A percentile compares a stretch with the other conserved stretches of the same genome.
Conservation (phyloP, 352 stramenopile species). For the Halophytophthora batemanensis region DNA sequence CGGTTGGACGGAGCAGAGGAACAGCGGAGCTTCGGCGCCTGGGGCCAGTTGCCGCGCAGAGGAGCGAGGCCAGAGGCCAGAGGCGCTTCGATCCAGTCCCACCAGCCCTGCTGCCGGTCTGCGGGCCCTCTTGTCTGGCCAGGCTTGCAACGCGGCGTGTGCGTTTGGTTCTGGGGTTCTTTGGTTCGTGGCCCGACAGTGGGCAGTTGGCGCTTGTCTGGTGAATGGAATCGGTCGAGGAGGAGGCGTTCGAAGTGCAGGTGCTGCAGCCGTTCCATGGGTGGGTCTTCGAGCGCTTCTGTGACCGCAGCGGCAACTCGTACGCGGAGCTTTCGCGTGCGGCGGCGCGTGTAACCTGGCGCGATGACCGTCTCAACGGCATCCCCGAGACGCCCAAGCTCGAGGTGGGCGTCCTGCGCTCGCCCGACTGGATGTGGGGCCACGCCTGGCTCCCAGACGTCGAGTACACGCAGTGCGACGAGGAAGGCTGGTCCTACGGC, state of each 20-base stretch:
- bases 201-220: not conserved
- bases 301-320: constrained; percentile 73
- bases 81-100: too few species aligned
- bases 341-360: constrained; percentile 30
- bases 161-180: not conserved
- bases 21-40: too few species aligned
- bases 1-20: too few species aligned
- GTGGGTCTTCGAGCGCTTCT: constrained; percentile 79
- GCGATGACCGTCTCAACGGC: constrained; percentile 57
- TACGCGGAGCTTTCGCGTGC: constrained; percentile 54
- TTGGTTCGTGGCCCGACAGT: too few species aligned
- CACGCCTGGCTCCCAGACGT: constrained; percentile 70
- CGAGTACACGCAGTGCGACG: constrained; percentile 80
- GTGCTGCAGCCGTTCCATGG: constrained; percentile 78
- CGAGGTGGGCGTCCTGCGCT: constrained; percentile 66
- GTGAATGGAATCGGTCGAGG: constrained; percentile 64
- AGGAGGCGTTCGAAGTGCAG: constrained; percentile 87
- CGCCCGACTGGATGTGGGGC: constrained; percentile 79
- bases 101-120: too few species aligned
- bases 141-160: too few species aligned
- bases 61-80: too few species aligned
- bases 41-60: too few species aligned
- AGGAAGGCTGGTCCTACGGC: constrained; percentile 85
- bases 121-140: too few species aligned
- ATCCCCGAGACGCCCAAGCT: constrained; percentile 30